Conservation (phyloP, 2,329 filamentous ascomycete species). For the Verticillium tricorpus region DNA sequence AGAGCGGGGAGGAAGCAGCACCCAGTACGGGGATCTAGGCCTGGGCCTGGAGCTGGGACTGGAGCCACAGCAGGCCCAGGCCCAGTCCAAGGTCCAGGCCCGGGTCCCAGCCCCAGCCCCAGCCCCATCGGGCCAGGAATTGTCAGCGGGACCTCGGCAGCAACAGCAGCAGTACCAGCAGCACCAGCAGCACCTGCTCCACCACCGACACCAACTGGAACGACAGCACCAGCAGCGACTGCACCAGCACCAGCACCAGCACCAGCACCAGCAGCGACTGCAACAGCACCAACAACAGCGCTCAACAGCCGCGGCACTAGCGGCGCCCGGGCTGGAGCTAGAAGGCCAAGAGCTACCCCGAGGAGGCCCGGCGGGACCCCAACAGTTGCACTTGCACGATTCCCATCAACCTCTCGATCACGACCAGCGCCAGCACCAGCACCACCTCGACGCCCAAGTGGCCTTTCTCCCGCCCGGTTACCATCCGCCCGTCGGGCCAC, state of each 20-base stretch:
- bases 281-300: not conserved
- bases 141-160: not conserved
- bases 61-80: not conserved
- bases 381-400: not conserved
- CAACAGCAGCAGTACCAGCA: not conserved
- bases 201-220: no score
- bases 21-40: not conserved
- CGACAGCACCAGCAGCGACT: not conserved
- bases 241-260: not conserved
- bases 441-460: not conserved
- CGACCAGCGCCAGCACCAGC: conserved; percentile 1
- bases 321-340: not conserved
- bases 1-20: not conserved
- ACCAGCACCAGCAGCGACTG: not conserved
- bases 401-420: not conserved
- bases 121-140: not conserved
- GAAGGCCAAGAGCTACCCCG: not conserved
- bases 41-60: not conserved
- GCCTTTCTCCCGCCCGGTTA: not conserved
- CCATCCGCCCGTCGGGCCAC: not conserved
- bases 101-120: not conserved
- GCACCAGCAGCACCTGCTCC: not conserved
- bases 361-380: not conserved
- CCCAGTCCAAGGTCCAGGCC: not conserved
- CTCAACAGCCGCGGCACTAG: not conserved